Base-by-base conservation (phyloP, 805 yeast genomes). In the Wickerhamiella azymoides region DNA sequence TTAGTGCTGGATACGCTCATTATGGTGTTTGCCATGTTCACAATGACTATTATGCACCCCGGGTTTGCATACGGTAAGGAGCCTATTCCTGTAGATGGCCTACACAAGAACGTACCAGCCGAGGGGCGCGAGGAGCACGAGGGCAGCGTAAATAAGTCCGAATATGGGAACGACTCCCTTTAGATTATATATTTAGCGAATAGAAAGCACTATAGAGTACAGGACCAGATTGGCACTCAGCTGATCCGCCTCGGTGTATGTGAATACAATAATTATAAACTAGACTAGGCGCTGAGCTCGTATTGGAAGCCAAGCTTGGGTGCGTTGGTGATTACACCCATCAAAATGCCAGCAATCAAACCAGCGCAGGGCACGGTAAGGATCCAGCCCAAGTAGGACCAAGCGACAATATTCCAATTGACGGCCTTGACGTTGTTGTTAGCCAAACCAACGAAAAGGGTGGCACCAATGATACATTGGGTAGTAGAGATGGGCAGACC, bases 381-480 rank as follows among this genome's bases (percentile, higher is more conserved):
- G 37, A 80, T 49, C 88, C 89, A 80, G 37, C 86, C 85, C 43
- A 67, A 54, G 62, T 78, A 80, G 54, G 80, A 74, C 80, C 81
- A 80, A 11, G 66, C 58, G 24, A 80, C 84, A 76, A 79, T 75
- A 65, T 81, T 72, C 86, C 86, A 81, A 67, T 81, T 80, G 49
- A 79, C 79, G 5, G 82, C 72, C 53, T 63, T 72, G 55, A 68
- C 52, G 57, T 77, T 82, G 54, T 65, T 66, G 68, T 80, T 81
- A 65, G 84, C 79, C 49, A 80, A 65, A 46, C 86, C 89, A 52
- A 81, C 83, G 56, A 73, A 75, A 6, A 80, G 84, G 35, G 83
- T 78, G 49, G 84, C 84, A 49, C 89, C 89, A 47, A 77, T 80
- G 11, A 85, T 84, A 59, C 77, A 73, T 62, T 80, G 88, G 4